phyloP scores from a whole-genome alignment of 306 rosid species.

The Delonix regia region DNA sequence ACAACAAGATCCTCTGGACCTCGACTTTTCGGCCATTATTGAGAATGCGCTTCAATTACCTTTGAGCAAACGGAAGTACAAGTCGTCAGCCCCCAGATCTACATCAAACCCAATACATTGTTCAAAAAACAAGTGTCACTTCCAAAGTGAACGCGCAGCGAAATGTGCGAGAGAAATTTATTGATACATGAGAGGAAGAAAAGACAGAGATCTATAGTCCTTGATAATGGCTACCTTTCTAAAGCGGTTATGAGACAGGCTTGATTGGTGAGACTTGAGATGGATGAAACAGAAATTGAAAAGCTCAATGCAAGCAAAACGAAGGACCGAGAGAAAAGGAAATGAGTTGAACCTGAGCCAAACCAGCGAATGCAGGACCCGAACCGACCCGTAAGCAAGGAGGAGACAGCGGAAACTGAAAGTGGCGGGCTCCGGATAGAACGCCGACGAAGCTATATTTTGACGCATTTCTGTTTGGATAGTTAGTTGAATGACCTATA shows the following conservation, averaged over 20 bases:
- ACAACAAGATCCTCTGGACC: constrained; percentile 66
- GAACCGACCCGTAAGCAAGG: neutral
- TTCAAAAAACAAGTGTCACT: neutral
- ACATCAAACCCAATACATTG: constrained; percentile 27
- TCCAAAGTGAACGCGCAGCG: neutral
- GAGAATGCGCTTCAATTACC: constrained; percentile 19
- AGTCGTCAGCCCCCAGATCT: constrained; percentile 41
- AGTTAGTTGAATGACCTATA: constrained; percentile 26
- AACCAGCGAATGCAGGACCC: neutral
- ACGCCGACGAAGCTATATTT: neutral
- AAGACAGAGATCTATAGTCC: constrained; percentile 12
- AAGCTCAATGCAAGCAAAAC: neutral
- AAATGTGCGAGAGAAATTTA: constrained; percentile 6
- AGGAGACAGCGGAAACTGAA: neutral
- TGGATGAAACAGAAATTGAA: neutral
- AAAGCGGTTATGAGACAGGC: constrained; percentile 32
- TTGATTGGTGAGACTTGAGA: constrained; percentile 7
- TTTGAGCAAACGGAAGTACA: neutral
- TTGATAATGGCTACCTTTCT: neutral
- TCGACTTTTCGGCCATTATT: constrained; percentile 66
- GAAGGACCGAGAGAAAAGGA: constrained; percentile 21
- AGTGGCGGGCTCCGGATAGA: neutral
- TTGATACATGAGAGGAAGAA: neutral
- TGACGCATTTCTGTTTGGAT: neutral
- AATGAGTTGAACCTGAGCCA: constrained; percentile 17